phyloP scores from a whole-genome alignment of 352 stramenopile species.

The Thalassiosira sp. region DNA sequence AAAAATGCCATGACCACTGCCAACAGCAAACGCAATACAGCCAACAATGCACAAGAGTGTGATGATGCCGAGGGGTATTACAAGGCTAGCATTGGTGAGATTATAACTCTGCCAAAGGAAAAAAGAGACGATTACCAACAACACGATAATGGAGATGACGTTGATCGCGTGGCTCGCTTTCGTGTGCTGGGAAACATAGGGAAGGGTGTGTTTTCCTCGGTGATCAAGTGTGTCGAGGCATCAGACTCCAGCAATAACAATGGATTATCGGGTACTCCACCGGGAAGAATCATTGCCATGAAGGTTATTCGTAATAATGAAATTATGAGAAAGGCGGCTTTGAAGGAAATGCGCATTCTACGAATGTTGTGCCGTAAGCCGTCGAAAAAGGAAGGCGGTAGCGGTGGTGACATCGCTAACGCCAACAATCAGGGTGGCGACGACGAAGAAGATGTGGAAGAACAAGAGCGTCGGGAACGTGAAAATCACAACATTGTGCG shows the following conservation, averaged over 20 bases:
- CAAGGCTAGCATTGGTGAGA: conserved; percentile 91
- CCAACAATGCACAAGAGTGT: conserved; percentile 82
- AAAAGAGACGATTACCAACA: conserved; percentile 58
- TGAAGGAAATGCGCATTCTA: conserved; percentile 66
- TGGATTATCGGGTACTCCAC: conserved; percentile 1
- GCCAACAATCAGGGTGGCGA: conserved; percentile 11
- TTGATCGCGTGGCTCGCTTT: conserved; percentile 78
- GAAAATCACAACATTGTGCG: conserved; percentile 61
- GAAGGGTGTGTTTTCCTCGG: conserved; percentile 97
- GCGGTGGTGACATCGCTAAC: conserved; percentile 5
- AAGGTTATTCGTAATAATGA: conserved; percentile 96
- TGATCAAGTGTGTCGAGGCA: conserved; percentile 90
- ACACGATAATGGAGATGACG: conserved; percentile 6
- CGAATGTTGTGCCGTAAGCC: conserved; percentile 44
- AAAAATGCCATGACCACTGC: conserved; percentile 16
- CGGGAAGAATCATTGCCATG: conserved; percentile 67
- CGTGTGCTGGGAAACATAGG: conserved; percentile 91
- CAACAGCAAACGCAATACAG: conserved; percentile 17
- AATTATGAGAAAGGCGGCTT: conserved; percentile 94
- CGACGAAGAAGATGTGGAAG: conserved; percentile 42
- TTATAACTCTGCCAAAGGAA: conserved; percentile 77
- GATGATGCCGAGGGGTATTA: conserved; percentile 98
- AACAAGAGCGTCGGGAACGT: conserved; percentile 29
- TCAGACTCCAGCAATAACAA: neutral
- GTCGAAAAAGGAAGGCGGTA: conserved; percentile 17